Percentiles rank a stretch among this genome's conserved stretches.
phyloP scores from a whole-genome alignment of 768 basidiomycete genomes.

The Candolleomyces aberdarensis region DNA sequence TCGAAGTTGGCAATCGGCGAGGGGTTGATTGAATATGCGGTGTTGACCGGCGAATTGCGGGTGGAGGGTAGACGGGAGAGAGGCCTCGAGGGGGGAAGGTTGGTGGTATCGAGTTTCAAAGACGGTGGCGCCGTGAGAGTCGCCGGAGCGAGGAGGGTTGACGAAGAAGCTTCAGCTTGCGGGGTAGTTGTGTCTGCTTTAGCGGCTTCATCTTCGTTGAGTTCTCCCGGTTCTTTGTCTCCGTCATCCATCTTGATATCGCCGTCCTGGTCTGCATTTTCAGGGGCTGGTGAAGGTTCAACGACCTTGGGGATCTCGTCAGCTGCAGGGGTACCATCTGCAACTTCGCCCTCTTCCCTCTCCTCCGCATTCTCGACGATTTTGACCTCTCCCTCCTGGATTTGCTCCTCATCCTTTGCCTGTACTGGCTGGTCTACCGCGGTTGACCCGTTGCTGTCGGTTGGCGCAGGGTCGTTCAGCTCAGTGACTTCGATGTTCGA shows the following conservation, averaged over 20 bases:
- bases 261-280: constrained; percentile 4
- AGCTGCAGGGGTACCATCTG: constrained; percentile 8
- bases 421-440: not conserved
- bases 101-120: not conserved
- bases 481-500: not conserved
- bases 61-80: not conserved
- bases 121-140: not conserved
- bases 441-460: not conserved
- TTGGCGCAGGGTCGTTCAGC: not conserved
- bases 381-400: not conserved
- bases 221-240: constrained; percentile 1
- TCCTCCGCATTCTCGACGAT: not conserved
- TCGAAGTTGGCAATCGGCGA: constrained; percentile 4
- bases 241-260: constrained; percentile 9
- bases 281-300: not conserved
- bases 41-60: not conserved
- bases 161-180: not conserved
- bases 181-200: not conserved
- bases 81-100: not conserved
- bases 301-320: not conserved
- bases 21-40: not conserved
- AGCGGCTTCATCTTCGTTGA: not conserved
- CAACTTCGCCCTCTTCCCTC: constrained; percentile 8
- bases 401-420: not conserved
- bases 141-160: not conserved